Evolutionary conservation across 202 grass and related monocot species (phyloP), one percentile per base, ranked within the genome.

Genomic region (Schoenoplectus tabernaemontani): DNA sequence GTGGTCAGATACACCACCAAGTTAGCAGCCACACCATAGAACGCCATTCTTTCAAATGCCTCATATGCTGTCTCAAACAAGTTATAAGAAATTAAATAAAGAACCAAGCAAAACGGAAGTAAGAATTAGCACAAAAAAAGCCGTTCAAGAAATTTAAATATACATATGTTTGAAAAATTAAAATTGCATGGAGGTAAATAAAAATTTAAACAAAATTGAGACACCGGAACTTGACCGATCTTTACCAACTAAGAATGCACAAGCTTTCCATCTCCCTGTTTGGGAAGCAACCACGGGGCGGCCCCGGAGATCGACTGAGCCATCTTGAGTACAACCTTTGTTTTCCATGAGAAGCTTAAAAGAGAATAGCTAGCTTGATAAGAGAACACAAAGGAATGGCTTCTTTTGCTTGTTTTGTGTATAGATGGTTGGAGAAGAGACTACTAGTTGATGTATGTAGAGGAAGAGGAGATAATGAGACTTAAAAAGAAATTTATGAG

Each of bases 41-140:
- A 96, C 22, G 92, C 92, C 89, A 96, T 91, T 33, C 92, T 87
- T 81, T 96, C 92, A 79, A 92, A 92, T 43, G 83, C 64, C 73
- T 96, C 92, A 24, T 96, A 91, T 8, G 59, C 92, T 95, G 36
- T 10, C 2, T 66, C 47, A 53, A 78, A 5, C 30, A 76, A 50
- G 10, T 56, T 32, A 56, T 34, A 76, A 50, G 0, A 75, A 51
- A 19, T 43, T 24, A 26, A 70, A 38, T 11, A 0, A 48, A 64
- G 9, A 9, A 9, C 9, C 8, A 46, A 9, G 43, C 43, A 39
- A 5, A 46, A 72, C n/a, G 36, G 46, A 19, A 76, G 5, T 0
- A 33, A 56, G 2, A 36, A 36, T 22, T 71, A 10, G 12, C 3
- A 42, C 0, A 9, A 68, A 38, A n/a, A 33, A 20, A 19, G 53